Conservation (phyloP, 2,329 filamentous ascomycete species). For the Stagonosporopsis rhizophila region DNA sequence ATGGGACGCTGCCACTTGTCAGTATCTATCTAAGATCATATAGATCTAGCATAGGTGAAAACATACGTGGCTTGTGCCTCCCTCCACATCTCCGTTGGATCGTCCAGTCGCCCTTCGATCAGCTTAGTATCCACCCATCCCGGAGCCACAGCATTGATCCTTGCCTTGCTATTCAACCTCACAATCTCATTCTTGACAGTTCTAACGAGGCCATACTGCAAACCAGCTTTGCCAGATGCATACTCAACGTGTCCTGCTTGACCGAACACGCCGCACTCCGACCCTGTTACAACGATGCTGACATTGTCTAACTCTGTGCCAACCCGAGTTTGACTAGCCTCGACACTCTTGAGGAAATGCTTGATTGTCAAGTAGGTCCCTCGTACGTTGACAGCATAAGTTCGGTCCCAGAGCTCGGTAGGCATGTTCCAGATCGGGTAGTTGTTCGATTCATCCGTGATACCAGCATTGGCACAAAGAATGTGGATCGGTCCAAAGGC, state of each 20-base stretch:
- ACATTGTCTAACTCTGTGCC: constrained; percentile 57
- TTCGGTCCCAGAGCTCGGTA: constrained; percentile 60
- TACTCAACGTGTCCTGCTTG: constrained; percentile 61
- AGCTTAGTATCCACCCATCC: constrained; percentile 58
- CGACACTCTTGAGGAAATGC: constrained; percentile 58
- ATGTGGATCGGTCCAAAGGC: constrained; percentile 61
- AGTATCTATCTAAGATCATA: constrained; percentile 8
- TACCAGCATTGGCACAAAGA: constrained; percentile 61
- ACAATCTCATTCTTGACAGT: constrained; percentile 64
- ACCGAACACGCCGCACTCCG: constrained; percentile 60
- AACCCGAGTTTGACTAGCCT: constrained; percentile 47
- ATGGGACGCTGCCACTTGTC: constrained; percentile 43
- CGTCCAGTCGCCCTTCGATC: constrained; percentile 59
- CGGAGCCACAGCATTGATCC: constrained; percentile 62
- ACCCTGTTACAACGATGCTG: constrained; percentile 61
- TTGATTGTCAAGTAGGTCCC: constrained; percentile 65
- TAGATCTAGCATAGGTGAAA: background rate
- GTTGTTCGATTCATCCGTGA: constrained; percentile 58
- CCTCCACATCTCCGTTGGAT: constrained; percentile 58
- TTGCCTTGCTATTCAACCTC: constrained; percentile 57
- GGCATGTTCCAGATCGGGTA: constrained; percentile 62
- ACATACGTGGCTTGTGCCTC: constrained; percentile 58
- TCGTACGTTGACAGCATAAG: constrained; percentile 58
- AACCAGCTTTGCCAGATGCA: constrained; percentile 55
- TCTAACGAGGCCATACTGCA: constrained; percentile 62